Base-by-base conservation (phyloP, 2,329 filamentous ascomycete genomes). In the Cercospora beticola region DNA sequence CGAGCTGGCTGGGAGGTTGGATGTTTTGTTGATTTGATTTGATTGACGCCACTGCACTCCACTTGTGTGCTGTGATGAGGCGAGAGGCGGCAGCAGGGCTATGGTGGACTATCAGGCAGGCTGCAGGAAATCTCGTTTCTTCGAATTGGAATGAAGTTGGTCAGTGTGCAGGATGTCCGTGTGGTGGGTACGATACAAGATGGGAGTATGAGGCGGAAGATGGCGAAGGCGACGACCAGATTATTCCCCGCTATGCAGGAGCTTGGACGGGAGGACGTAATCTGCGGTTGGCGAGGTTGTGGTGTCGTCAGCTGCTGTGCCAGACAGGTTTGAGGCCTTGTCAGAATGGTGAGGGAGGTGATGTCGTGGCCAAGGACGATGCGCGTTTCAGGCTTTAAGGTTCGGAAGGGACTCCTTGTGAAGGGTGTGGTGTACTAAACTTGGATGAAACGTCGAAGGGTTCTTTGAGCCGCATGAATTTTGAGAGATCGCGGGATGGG, bases 241-340 rank as follows among this genome's bases (percentile, higher is more conserved):
- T 33, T 36, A 12, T 21, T 30, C 31, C 56, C 56, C 56, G 49
- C 49, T 56, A 16, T 56, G 23, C 49, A 56, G 23, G 49, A 16
- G 49, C 49, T 56, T 3, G 28, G 56, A 36, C 56, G 4, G 30
- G 30, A 31, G 36, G 54, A 65, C 62, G 62, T 49, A 59, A 65
- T 65, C 62, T 65, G 30, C 52, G 30, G 43, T 43, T 46, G 14
- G 62, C 31, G 30, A 58, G 52, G 54, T 33, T 40, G 33, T 57
- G n/a, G 18, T 58, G 62, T 65, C 62, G 62, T 65, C 62, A 65
- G 62, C 52, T 43, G 23, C 2, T 59, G 54, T 59, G 23, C 36
- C 60, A 62, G 60, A 30, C 60, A 62, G 54, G 62, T 64, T 31
- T 56, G 46, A 64, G 62, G 23, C 62, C 43, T 54, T 36, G 31